These are phyloP conservation scores for Calonectria ilicicola DNA, from an alignment of 2,329 filamentous ascomycete species.

Conservation along the genomic window DNA sequence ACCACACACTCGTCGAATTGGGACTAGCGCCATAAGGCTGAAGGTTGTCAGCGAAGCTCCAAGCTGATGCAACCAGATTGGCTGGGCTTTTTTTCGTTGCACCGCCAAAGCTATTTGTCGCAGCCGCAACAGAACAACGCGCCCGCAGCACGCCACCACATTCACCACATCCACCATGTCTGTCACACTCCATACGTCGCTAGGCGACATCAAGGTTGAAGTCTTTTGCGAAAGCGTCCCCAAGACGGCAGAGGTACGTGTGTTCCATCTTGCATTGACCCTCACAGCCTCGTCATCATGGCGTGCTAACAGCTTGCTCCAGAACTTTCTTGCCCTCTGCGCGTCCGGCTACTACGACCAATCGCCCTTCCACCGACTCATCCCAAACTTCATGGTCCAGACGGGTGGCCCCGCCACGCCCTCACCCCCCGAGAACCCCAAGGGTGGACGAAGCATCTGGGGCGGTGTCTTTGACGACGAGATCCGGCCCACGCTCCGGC, in stretches of 20 bases:
- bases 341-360: slow-evolving; percentile 81
- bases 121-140: background rate
- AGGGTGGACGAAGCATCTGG: slow-evolving; percentile 80
- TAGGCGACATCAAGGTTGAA: slow-evolving; percentile 94
- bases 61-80: slow-evolving; percentile 9
- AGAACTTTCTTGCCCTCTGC: slow-evolving; percentile 91
- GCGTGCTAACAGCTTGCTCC: slow-evolving; percentile 28
- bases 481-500: slow-evolving; percentile 76
- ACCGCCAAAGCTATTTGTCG: background rate
- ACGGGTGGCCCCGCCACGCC: slow-evolving; percentile 73
- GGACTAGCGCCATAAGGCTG: slow-evolving; percentile 19
- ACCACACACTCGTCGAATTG: background rate
- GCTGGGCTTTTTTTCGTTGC: slow-evolving; percentile 16
- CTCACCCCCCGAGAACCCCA: slow-evolving; percentile 68
- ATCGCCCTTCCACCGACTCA: slow-evolving; percentile 84
- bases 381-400: slow-evolving; percentile 85
- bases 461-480: slow-evolving; percentile 82
- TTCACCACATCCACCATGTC: slow-evolving; percentile 62
- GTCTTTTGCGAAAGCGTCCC: slow-evolving; percentile 96
- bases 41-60: background rate
- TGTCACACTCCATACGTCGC: slow-evolving; percentile 84
- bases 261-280: background rate
- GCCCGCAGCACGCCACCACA: background rate
- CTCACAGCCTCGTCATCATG: background rate
- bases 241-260: slow-evolving; percentile 83